These are phyloP conservation scores for Phytophthora capsici DNA, from an alignment of 352 stramenopile species.

Conservation along the genomic window DNA sequence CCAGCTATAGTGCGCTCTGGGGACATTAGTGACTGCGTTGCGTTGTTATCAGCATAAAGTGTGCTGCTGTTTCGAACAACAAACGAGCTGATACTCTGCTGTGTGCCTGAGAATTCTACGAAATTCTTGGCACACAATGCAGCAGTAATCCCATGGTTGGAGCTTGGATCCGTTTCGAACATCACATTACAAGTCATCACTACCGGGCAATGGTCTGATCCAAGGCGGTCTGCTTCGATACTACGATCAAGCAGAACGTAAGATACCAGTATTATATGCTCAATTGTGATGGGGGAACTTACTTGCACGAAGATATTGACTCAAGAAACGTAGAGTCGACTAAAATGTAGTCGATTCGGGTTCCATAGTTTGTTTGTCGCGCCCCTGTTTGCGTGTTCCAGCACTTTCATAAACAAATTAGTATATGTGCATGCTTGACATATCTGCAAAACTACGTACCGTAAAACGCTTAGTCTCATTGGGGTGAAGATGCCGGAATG, in stretches of 20 bases:
- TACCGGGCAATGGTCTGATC: constrained; percentile 87
- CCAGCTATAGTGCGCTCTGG: not conserved
- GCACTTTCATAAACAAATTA: constrained; percentile 45
- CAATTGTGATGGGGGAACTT: constrained; percentile 1
- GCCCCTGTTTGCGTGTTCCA: constrained; percentile 89
- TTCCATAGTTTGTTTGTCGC: constrained; percentile 91
- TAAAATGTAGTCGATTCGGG: constrained; percentile 92
- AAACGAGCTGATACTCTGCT: constrained; percentile 72
- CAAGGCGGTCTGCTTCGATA: constrained; percentile 60
- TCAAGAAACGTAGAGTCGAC: constrained; percentile 60
- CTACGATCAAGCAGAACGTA: constrained; percentile 19
- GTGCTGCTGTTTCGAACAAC: constrained; percentile 19
- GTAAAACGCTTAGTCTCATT: constrained; percentile 80
- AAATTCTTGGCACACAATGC: constrained; percentile 76
- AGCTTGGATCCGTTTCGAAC: constrained; percentile 25
- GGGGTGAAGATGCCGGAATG: constrained; percentile 84
- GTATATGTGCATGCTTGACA: not conserved
- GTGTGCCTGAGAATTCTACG: constrained; percentile 76
- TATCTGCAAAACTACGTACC: constrained; percentile 33
- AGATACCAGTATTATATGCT: not conserved
- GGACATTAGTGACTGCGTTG: not conserved
- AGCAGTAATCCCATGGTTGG: constrained; percentile 32
- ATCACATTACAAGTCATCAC: constrained; percentile 50
- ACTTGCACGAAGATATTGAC: constrained; percentile 66
- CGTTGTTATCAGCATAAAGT: constrained; percentile 2